Conservation (phyloP, 768 basidiomycete species). For the Royoungia palumana region DNA sequence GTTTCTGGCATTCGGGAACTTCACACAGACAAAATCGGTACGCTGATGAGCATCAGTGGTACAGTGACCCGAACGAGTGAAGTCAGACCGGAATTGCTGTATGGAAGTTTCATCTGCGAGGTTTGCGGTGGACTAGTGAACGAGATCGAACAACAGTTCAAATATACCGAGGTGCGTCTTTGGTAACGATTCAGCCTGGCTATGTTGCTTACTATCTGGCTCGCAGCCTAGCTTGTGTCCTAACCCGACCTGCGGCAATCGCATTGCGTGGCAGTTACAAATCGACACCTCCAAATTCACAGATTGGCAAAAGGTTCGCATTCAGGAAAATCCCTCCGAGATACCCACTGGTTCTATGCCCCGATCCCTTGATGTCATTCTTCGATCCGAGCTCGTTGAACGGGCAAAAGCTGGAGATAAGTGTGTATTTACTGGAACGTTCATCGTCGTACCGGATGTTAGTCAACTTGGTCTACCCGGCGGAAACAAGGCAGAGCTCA, state of each 20-base stretch:
- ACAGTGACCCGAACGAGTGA: constrained; percentile 98
- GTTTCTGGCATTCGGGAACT: constrained; percentile 94
- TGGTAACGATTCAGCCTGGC: neutral
- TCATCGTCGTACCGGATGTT: constrained; percentile 98
- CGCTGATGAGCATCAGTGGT: constrained; percentile 91
- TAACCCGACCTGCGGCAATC: constrained; percentile 91
- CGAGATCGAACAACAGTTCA: constrained; percentile 99
- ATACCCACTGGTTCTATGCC: constrained; percentile 99
- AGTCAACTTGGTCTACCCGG: constrained; percentile 94
- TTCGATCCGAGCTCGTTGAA: constrained; percentile 94
- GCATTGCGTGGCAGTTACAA: constrained; percentile 87
- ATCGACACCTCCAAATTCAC: constrained; percentile 96
- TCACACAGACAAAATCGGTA: constrained; percentile 90
- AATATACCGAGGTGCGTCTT: constrained; percentile 85
- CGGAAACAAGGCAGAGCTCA: constrained; percentile 86
- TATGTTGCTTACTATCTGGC: constrained; percentile 1
- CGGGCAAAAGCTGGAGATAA: constrained; percentile 99
- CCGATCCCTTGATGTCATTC: constrained; percentile 91
- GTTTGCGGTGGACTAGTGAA: constrained; percentile 81
- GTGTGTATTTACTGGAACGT: constrained; percentile 95
- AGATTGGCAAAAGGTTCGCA: constrained; percentile 99
- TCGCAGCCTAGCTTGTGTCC: constrained; percentile 86
- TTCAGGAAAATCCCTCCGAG: constrained; percentile 98
- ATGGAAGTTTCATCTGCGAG: constrained; percentile 91
- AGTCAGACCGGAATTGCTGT: constrained; percentile 92